These are phyloP conservation scores for Usnea hakonensis DNA, from an alignment of 495 filamentous ascomycete genomes.

Conservation along the genomic window DNA sequence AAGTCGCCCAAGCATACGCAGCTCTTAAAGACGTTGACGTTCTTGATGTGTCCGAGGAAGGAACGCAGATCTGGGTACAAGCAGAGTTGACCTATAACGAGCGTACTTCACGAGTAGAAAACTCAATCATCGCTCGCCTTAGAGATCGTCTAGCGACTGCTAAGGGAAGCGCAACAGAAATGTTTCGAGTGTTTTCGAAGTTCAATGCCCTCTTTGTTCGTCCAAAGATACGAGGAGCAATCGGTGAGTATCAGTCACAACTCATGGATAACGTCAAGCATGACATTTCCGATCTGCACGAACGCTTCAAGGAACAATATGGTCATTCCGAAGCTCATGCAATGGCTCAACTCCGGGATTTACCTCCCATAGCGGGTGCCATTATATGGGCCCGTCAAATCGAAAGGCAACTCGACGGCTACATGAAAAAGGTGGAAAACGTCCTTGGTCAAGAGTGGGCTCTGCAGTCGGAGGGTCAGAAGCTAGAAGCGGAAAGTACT, in stretches of 20 bases:
- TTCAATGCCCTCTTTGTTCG: slow-evolving; percentile 98
- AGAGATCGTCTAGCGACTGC: slow-evolving; percentile 90
- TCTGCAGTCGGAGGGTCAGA: slow-evolving; percentile 88
- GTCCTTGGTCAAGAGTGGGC: slow-evolving; percentile 92
- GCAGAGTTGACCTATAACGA: slow-evolving; percentile 95
- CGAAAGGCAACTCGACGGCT: slow-evolving; percentile 83
- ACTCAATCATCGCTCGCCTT: slow-evolving; percentile 93
- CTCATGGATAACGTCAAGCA: slow-evolving; percentile 96
- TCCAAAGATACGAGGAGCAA: slow-evolving; percentile 94
- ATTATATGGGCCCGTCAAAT: slow-evolving; percentile 98
- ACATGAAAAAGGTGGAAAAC: slow-evolving; percentile 97
- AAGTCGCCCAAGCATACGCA: slow-evolving; percentile 88
- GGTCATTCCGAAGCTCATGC: slow-evolving; percentile 94
- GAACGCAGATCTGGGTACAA: slow-evolving; percentile 81
- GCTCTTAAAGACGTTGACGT: slow-evolving; percentile 91
- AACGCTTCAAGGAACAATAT: slow-evolving; percentile 97
- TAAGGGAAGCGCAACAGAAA: slow-evolving; percentile 94
- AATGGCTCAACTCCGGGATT: slow-evolving; percentile 92
- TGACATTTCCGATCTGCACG: slow-evolving; percentile 85
- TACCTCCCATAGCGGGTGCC: slow-evolving; percentile 90
- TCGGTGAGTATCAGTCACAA: slow-evolving; percentile 93
- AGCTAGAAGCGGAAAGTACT: slow-evolving; percentile 77
- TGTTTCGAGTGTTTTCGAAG: slow-evolving; percentile 99
- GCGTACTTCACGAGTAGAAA: slow-evolving; percentile 90
- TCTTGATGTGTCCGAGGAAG: slow-evolving; percentile 81